phyloP scores from a whole-genome alignment of 129 eudicot genomes.

The Artemisia tridentata region DNA sequence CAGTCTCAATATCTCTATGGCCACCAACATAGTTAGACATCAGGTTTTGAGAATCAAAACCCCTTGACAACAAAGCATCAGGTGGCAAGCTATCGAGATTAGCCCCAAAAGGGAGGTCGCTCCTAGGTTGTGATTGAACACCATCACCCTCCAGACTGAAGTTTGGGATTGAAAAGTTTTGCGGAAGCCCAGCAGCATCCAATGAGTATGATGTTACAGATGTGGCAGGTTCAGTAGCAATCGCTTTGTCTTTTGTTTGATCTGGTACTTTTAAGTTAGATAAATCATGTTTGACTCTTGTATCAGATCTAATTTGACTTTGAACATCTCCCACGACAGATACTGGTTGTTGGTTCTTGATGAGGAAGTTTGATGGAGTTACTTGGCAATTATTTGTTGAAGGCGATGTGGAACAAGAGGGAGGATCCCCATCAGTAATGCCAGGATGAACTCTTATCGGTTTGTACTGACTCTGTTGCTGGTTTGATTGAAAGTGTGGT shows the following conservation, averaged over 20 bases:
- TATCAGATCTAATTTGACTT: slow-evolving; percentile 49
- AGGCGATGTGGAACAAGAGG: slow-evolving; percentile 91
- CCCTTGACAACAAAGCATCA: slow-evolving; percentile 91
- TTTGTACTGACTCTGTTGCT: slow-evolving; percentile 56
- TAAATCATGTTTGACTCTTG: slow-evolving; percentile 48
- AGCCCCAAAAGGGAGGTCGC: slow-evolving; percentile 49
- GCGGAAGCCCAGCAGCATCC: slow-evolving; percentile 64
- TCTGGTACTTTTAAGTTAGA: slow-evolving; percentile 52
- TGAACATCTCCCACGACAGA: slow-evolving; percentile 42
- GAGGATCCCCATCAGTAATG: slow-evolving; percentile 58
- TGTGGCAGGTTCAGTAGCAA: slow-evolving; percentile 59
- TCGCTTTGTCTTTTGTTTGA: slow-evolving; percentile 47
- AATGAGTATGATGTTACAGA: slow-evolving; percentile 85
- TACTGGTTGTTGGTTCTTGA: slow-evolving; percentile 47
- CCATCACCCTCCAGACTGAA: slow-evolving; percentile 72
- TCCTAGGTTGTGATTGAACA: slow-evolving; percentile 68
- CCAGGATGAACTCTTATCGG: slow-evolving; percentile 50
- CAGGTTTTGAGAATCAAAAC: slow-evolving; percentile 83
- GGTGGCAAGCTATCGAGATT: slow-evolving; percentile 69
- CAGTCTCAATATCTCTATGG: slow-evolving; percentile 71
- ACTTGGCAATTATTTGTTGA: slow-evolving; percentile 65
- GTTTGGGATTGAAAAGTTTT: slow-evolving; percentile 56
- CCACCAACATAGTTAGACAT: slow-evolving; percentile 52
- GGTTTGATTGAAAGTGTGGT: slow-evolving; percentile 48
- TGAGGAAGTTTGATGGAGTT: slow-evolving; percentile 43